Percentiles rank a stretch among this genome's conserved stretches.
Conservation (phyloP, 352 stramenopile genomes). For the Phytophthora pistaciae region DNA sequence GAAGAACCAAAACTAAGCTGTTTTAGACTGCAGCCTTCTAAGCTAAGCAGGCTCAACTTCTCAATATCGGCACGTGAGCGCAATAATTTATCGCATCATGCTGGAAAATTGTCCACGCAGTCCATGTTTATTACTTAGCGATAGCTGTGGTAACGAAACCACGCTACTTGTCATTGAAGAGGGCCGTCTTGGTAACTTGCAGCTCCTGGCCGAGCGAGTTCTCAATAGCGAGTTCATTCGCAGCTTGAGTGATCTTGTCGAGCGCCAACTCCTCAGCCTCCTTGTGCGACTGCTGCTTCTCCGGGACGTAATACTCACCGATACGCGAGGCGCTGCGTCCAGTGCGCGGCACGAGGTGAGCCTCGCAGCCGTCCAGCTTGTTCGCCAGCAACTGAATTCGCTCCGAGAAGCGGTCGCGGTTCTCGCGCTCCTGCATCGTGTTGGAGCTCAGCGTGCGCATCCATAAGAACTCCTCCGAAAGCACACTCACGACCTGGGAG, state of each 20-base stretch:
- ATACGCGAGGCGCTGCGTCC: conserved; percentile 72
- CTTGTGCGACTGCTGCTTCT: conserved; percentile 76
- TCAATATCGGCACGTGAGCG: conserved; percentile 10
- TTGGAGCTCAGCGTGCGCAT: conserved; percentile 92
- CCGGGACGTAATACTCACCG: conserved; percentile 87
- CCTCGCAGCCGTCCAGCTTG: conserved; percentile 84
- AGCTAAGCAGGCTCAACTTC: background rate
- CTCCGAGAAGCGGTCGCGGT: conserved; percentile 91
- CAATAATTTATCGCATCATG: conserved; percentile 39
- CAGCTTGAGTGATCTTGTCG: conserved; percentile 89
- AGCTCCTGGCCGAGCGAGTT: conserved; percentile 83
- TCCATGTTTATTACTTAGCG: conserved; percentile 39
- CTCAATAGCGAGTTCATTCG: conserved; percentile 89
- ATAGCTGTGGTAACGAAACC: conserved; percentile 5
- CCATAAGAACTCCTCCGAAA: conserved; percentile 96
- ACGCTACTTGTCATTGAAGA: conserved; percentile 88
- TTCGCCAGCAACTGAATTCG: conserved; percentile 88
- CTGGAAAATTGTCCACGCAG: conserved; percentile 18
- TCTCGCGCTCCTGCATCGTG: conserved; percentile 91
- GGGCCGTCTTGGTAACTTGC: conserved; percentile 83
- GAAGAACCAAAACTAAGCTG: conserved; percentile 52
- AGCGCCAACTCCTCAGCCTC: conserved; percentile 81
- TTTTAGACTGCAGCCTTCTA: conserved; percentile 40
- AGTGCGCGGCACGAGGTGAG: conserved; percentile 61
- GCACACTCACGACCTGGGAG: conserved; percentile 91